Evolutionary conservation across 495 filamentous ascomycete genomes (phyloP).

Genomic region (Sphaerosporella brunnea): DNA sequence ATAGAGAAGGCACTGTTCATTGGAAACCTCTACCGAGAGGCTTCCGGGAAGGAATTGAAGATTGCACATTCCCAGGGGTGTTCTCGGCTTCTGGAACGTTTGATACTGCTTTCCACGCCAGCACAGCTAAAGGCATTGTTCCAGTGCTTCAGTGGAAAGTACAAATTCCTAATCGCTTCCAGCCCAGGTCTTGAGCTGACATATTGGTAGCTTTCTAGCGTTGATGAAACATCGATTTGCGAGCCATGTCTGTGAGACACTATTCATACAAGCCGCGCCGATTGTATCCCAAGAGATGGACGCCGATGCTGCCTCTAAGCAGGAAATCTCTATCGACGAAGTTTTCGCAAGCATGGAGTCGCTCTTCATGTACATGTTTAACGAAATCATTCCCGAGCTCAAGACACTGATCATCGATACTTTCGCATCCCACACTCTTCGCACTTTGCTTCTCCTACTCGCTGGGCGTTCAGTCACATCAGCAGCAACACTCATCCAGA

Average conservation of each 20-base stretch:
- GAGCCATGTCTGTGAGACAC: constrained; percentile 85
- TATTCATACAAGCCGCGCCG: constrained; percentile 68
- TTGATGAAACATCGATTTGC: constrained; percentile 90
- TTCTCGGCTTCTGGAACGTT: constrained; percentile 75
- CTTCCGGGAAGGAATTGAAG: constrained; percentile 82
- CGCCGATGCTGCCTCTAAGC: constrained; percentile 26
- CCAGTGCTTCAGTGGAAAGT: constrained; percentile 65
- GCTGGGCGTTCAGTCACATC: constrained; percentile 48
- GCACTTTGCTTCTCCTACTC: constrained; percentile 68
- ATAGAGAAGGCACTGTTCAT: constrained; percentile 58
- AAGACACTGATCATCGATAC: constrained; percentile 69
- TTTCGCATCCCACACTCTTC: constrained; percentile 79
- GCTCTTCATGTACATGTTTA: constrained; percentile 57
- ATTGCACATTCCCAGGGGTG: constrained; percentile 88
- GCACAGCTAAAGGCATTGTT: constrained; percentile 74
- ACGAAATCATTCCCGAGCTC: constrained; percentile 64
- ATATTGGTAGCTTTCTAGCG: constrained; percentile 46
- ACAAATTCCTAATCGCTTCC: constrained; percentile 10
- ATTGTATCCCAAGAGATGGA: constrained; percentile 54
- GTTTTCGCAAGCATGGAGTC: constrained; percentile 53
- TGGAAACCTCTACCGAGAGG: constrained; percentile 68
- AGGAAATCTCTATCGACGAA: constrained; percentile 27
- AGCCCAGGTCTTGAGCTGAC: neutral
- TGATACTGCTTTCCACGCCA: constrained; percentile 65
- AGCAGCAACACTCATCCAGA: constrained; percentile 53